phyloP scores from a whole-genome alignment of 2,329 filamentous ascomycete species.

The Penicillium sp. region DNA sequence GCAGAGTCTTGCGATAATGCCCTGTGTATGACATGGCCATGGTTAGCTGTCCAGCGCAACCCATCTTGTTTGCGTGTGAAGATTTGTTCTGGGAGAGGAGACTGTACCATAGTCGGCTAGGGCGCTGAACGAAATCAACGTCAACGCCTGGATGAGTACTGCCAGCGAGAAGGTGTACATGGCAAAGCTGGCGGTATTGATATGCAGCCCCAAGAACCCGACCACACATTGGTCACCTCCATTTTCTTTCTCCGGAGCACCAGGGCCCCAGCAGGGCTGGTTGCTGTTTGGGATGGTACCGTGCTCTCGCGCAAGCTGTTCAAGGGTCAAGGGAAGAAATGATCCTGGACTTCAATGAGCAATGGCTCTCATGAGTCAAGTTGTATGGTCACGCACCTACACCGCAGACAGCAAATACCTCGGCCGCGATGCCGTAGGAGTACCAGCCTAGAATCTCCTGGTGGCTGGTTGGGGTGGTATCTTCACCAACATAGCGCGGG shows the following conservation, averaged over 20 bases:
- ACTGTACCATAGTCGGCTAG: conserved; percentile 76
- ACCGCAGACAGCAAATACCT: conserved; percentile 89
- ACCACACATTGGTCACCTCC: conserved; percentile 35
- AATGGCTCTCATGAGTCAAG: neutral
- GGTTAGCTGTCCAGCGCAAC: neutral
- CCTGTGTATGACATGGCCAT: conserved; percentile 16
- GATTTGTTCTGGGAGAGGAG: neutral
- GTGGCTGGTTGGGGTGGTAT: conserved; percentile 74
- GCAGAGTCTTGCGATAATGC: conserved; percentile 71
- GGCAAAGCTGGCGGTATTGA: conserved; percentile 42
- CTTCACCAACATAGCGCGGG: conserved; percentile 72
- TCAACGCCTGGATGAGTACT: conserved; percentile 77
- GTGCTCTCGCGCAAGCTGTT: conserved; percentile 87
- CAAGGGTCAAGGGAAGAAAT: conserved; percentile 87
- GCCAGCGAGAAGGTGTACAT: conserved; percentile 79
- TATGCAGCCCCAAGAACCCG: conserved; percentile 30
- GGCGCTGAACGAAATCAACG: conserved; percentile 68
- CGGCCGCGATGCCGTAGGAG: conserved; percentile 88
- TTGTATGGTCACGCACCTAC: conserved; percentile 48
- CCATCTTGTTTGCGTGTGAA: neutral
- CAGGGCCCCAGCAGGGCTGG: conserved; percentile 30
- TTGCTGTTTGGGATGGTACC: conserved; percentile 65
- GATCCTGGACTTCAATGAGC: conserved; percentile 56
- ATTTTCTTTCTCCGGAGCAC: conserved; percentile 24
- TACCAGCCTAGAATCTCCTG: conserved; percentile 90